phyloP scores from a whole-genome alignment of 495 filamentous ascomycete genomes.

The Penicillium ochrochloron region DNA sequence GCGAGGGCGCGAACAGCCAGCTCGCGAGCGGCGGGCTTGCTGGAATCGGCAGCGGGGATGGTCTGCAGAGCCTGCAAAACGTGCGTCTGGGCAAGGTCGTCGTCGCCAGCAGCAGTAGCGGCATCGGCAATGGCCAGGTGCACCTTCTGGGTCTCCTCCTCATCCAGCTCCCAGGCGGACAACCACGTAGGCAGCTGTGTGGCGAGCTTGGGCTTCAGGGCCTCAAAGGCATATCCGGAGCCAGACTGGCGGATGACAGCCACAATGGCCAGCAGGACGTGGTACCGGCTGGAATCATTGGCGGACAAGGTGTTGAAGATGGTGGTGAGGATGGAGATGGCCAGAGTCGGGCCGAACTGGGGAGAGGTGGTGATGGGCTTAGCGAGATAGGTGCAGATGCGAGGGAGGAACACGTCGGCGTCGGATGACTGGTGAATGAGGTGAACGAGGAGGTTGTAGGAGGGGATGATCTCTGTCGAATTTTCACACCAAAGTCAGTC shows the following conservation, averaged over 20 bases:
- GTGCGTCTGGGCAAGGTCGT: conserved; percentile 79
- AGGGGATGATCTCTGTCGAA: conserved; percentile 77
- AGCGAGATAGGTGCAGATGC: conserved; percentile 84
- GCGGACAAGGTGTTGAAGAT: conserved; percentile 92
- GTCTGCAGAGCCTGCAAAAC: conserved; percentile 82
- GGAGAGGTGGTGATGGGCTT: conserved; percentile 85
- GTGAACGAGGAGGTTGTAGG: conserved; percentile 95
- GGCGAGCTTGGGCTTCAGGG: conserved; percentile 76
- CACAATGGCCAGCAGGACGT: conserved; percentile 84
- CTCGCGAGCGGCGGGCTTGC: conserved; percentile 72
- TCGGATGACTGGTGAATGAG: conserved; percentile 83
- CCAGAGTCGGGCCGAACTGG: conserved; percentile 78
- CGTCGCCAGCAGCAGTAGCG: conserved; percentile 75
- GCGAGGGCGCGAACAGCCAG: conserved; percentile 84
- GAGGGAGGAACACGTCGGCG: conserved; percentile 80
- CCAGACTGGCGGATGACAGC: conserved; percentile 73
- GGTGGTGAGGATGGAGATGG: conserved; percentile 86
- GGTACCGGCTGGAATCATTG: conserved; percentile 77
- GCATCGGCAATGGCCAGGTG: conserved; percentile 78
- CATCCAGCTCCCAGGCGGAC: conserved; percentile 77
- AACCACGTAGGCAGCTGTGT: conserved; percentile 80
- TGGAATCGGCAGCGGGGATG: conserved; percentile 73
- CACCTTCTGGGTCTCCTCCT: conserved; percentile 79
- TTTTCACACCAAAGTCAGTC: conserved; percentile 23
- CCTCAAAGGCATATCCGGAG: conserved; percentile 73